phyloP scores from a whole-genome alignment of 768 basidiomycete species.

The Xerocomellus intermedius region DNA sequence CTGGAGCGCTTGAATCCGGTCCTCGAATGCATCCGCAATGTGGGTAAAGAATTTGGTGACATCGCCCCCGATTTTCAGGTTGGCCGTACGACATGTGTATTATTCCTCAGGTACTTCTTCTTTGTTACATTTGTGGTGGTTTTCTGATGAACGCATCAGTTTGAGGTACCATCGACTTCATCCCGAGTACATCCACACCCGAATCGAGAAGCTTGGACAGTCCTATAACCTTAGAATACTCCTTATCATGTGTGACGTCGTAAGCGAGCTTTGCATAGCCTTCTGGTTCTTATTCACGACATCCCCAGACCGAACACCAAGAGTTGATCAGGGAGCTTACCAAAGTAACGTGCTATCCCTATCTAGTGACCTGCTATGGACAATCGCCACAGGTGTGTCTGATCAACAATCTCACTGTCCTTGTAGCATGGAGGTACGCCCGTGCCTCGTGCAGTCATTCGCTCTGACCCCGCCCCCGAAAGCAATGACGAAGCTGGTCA shows the following conservation, averaged over 20 bases:
- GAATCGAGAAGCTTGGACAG: slow-evolving; percentile 83
- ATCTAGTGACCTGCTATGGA: slow-evolving; percentile 3
- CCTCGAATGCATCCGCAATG: slow-evolving; percentile 82
- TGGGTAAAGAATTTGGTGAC: slow-evolving; percentile 92
- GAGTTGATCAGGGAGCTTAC: slow-evolving; percentile 91
- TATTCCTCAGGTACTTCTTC: slow-evolving; percentile 76
- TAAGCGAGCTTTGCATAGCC: slow-evolving; percentile 39
- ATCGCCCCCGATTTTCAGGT: slow-evolving; percentile 95
- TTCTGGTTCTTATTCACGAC: background rate
- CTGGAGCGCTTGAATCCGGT: slow-evolving; percentile 81
- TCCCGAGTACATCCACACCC: slow-evolving; percentile 92
- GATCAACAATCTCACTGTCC: slow-evolving; percentile 89
- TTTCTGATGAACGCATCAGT: slow-evolving; percentile 39
- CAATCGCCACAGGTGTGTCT: slow-evolving; percentile 60
- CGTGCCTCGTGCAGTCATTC: slow-evolving; percentile 2
- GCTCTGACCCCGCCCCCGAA: slow-evolving; percentile 1
- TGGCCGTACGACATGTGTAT: slow-evolving; percentile 86
- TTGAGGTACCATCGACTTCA: slow-evolving; percentile 94
- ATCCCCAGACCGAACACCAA: slow-evolving; percentile 79
- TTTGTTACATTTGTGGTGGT: background rate
- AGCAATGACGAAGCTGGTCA: slow-evolving; percentile 91
- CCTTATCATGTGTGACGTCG: slow-evolving; percentile 89
- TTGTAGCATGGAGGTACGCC: slow-evolving; percentile 87
- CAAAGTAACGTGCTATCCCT: slow-evolving; percentile 48
- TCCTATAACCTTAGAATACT: slow-evolving; percentile 83